Evolutionary conservation across 495 filamentous ascomycete species (phyloP).

Genomic region (Ascobolus immersus): DNA sequence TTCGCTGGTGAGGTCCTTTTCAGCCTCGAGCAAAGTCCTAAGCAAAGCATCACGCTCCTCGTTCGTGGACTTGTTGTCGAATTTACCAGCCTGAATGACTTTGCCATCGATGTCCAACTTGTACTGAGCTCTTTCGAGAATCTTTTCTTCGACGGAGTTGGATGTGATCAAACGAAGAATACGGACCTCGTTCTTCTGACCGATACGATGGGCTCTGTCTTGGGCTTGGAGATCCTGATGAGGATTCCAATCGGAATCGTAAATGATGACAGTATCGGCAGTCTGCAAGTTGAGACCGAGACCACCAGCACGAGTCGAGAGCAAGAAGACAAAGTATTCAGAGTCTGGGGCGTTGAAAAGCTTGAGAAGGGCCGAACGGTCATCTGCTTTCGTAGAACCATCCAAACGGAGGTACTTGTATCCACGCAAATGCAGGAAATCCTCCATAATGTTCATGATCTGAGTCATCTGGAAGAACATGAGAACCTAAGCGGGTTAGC

Average conservation of each 20-base stretch:
- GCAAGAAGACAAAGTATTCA: constrained; percentile 87
- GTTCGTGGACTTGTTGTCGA: constrained; percentile 97
- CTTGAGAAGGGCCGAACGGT: constrained; percentile 71
- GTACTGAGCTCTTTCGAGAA: constrained; percentile 83
- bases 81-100: constrained; percentile 95
- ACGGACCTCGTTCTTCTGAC: constrained; percentile 96
- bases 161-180: constrained; percentile 87
- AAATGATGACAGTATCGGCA: constrained; percentile 96
- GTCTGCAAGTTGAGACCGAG: constrained; percentile 89
- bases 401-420: constrained; percentile 76
- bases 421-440: constrained; percentile 65
- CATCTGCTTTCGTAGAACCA: constrained; percentile 89
- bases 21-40: constrained; percentile 68
- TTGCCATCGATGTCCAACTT: constrained; percentile 99
- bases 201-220: constrained; percentile 98
- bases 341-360: constrained; percentile 75
- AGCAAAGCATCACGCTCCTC: constrained; percentile 93
- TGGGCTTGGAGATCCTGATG: constrained; percentile 98
- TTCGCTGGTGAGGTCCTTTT: constrained; percentile 49
- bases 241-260: constrained; percentile 98
- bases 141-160: constrained; percentile 95
- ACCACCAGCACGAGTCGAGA: constrained; percentile 97
- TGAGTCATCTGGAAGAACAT: constrained; percentile 99
- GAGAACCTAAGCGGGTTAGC: constrained; percentile 23
- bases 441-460: constrained; percentile 99